Evolutionary conservation across 176 grass and related monocot genomes (phyloP).

Genomic region (Oryza glaberrima): DNA sequence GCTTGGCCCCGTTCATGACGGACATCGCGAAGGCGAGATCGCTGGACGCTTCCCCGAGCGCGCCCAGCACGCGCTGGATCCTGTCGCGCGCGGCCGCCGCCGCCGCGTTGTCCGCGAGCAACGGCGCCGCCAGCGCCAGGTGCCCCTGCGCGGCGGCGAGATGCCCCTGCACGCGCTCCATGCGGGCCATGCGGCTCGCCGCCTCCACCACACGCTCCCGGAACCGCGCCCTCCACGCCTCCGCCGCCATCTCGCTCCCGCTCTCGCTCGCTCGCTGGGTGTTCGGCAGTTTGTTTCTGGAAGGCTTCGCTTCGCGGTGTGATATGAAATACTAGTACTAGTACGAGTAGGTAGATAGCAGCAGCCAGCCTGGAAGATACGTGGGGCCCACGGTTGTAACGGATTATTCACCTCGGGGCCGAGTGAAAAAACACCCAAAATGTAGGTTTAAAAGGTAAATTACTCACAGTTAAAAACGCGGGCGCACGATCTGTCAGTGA

Average conservation of each 20-base stretch:
- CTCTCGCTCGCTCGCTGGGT: background rate
- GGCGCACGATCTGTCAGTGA: too few relatives aligned
- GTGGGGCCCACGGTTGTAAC: constrained; percentile 10
- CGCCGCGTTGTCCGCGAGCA: background rate
- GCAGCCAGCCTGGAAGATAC: background rate
- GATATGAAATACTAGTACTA: background rate
- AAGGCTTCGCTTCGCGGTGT: background rate
- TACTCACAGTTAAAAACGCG: background rate
- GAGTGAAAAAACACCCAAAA: too few relatives aligned
- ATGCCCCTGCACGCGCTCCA: background rate
- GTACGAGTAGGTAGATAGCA: background rate
- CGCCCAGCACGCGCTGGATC: background rate
- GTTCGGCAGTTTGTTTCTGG: background rate
- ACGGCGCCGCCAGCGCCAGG: background rate
- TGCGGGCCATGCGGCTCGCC: background rate
- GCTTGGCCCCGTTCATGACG: background rate
- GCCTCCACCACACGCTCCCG: background rate
- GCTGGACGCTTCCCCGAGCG: background rate
- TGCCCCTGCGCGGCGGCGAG: background rate
- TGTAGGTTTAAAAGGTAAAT: too few relatives aligned
- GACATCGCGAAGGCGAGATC: background rate
- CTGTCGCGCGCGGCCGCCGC: background rate
- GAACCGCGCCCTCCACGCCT: background rate
- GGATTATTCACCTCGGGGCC: background rate
- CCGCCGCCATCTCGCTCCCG: background rate